Evolutionary conservation across 2,329 filamentous ascomycete genomes (phyloP).

Genomic region (Aspergillus bombycis): DNA sequence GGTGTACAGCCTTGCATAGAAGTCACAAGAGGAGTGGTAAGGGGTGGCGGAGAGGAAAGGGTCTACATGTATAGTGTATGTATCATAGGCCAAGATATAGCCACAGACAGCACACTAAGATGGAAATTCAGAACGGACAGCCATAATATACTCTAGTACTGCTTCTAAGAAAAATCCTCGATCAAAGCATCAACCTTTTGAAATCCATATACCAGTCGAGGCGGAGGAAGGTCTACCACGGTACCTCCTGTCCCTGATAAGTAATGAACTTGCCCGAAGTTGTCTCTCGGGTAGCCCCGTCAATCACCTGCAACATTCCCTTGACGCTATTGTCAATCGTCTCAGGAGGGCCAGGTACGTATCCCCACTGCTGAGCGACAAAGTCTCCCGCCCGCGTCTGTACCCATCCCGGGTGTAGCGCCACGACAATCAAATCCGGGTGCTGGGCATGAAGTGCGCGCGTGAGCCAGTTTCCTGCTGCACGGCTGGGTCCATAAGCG

Average conservation of each 20-base stretch:
- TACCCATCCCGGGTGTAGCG: constrained; percentile 46
- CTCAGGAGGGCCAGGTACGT: constrained; percentile 27
- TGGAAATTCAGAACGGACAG: too few species aligned
- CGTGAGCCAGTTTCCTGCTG: constrained; percentile 26
- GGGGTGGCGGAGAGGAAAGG: too few species aligned
- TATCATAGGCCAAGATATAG: too few species aligned
- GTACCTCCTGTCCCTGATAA: constrained; percentile 34
- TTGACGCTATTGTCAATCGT: constrained; percentile 37
- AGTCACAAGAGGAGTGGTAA: neutral
- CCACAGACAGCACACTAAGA: too few species aligned
- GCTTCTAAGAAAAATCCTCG: neutral
- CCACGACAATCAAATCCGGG: constrained; percentile 21
- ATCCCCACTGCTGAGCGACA: constrained; percentile 38
- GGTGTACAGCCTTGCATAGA: neutral
- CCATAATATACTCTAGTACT: neutral
- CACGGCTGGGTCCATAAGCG: constrained; percentile 28
- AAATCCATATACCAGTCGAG: neutral
- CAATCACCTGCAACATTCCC: constrained; percentile 41
- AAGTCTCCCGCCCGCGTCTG: constrained; percentile 30
- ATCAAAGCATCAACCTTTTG: neutral
- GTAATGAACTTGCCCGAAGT: constrained; percentile 40
- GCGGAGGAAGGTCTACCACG: neutral
- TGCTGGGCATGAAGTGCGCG: constrained; percentile 31
- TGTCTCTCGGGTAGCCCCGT: constrained; percentile 38
- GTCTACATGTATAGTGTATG: too few species aligned